phyloP scores from a whole-genome alignment of 1,284 basidiomycete genomes.

The Fomitopsis pinicola region DNA sequence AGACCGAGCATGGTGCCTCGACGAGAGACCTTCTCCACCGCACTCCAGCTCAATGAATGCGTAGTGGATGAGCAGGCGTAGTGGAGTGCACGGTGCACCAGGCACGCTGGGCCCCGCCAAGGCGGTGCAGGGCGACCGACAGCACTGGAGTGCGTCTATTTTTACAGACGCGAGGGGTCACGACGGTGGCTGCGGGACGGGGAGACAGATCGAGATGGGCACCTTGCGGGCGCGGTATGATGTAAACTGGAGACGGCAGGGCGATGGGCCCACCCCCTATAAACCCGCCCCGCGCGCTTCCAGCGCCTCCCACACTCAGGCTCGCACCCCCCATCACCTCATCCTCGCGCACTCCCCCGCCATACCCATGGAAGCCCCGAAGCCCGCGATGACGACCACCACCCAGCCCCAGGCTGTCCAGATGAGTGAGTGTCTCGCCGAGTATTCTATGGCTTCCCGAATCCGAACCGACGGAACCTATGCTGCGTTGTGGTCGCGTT shows the following conservation, averaged over 20 bases:
- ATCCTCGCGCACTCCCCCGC: neutral
- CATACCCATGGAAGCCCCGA: slow-evolving; percentile 28
- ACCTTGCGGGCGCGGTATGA: neutral
- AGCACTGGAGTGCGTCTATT: neutral
- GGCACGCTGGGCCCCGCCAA: neutral
- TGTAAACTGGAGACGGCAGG: neutral
- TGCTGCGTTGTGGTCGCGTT: neutral
- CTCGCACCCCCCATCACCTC: neutral
- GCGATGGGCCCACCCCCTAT: neutral
- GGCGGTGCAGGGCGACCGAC: neutral
- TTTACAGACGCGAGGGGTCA: neutral
- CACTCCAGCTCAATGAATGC: too few species aligned
- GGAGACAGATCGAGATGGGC: neutral
- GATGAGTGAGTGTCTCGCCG: slow-evolving; percentile 42
- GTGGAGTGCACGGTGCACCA: too few species aligned
- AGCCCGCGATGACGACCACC: slow-evolving; percentile 36
- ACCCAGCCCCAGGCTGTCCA: slow-evolving; percentile 47
- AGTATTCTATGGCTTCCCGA: too few species aligned
- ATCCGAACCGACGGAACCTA: neutral
- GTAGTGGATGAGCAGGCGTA: too few species aligned
- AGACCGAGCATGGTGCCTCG: too few species aligned
- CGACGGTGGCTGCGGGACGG: neutral
- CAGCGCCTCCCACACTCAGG: neutral
- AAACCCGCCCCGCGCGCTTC: neutral
- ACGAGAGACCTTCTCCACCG: too few species aligned